These are phyloP conservation scores for Irpex rosettiformis DNA, from an alignment of 1,284 basidiomycete species.

Conservation along the genomic window DNA sequence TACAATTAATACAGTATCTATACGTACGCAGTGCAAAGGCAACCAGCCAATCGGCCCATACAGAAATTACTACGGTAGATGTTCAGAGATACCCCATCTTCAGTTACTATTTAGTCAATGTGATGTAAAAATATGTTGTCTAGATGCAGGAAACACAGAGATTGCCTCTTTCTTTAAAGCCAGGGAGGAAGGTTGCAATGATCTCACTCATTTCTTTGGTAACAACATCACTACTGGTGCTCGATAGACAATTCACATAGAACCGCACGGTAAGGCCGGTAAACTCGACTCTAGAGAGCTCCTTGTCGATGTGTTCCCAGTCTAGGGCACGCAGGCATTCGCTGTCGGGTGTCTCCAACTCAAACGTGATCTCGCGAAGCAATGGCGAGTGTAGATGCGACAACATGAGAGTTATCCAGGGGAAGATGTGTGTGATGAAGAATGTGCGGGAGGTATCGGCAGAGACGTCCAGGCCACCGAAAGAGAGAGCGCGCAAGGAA, in stretches of 20 bases:
- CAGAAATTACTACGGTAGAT: slow-evolving; percentile 32
- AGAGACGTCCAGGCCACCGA: slow-evolving; percentile 27
- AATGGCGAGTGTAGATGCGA: slow-evolving; percentile 15
- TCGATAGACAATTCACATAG: slow-evolving; percentile 23
- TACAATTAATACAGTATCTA: no score
- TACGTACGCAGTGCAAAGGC: no score
- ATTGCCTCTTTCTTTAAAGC: slow-evolving; percentile 23
- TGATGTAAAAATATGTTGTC: slow-evolving; percentile 4
- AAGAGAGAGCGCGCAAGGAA: slow-evolving; percentile 26
- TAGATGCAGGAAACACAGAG: slow-evolving; percentile 26
- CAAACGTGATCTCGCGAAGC: slow-evolving; percentile 21
- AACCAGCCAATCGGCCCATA: no score
- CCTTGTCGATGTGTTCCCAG: slow-evolving; percentile 28
- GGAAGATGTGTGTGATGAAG: slow-evolving; percentile 20
- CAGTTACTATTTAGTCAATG: not conserved
- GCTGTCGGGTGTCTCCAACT: slow-evolving; percentile 26
- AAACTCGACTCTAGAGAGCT: slow-evolving; percentile 25
- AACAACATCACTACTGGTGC: slow-evolving; percentile 9
- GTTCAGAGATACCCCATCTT: not conserved
- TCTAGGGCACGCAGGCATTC: slow-evolving; percentile 25
- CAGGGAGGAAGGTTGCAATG: slow-evolving; percentile 19
- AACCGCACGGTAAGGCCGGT: slow-evolving; percentile 25
- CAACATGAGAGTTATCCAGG: slow-evolving; percentile 20
- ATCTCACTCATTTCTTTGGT: slow-evolving; percentile 20
- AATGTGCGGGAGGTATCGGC: slow-evolving; percentile 21